phyloP scores from a whole-genome alignment of 768 basidiomycete genomes.

The Pholiota molesta region DNA sequence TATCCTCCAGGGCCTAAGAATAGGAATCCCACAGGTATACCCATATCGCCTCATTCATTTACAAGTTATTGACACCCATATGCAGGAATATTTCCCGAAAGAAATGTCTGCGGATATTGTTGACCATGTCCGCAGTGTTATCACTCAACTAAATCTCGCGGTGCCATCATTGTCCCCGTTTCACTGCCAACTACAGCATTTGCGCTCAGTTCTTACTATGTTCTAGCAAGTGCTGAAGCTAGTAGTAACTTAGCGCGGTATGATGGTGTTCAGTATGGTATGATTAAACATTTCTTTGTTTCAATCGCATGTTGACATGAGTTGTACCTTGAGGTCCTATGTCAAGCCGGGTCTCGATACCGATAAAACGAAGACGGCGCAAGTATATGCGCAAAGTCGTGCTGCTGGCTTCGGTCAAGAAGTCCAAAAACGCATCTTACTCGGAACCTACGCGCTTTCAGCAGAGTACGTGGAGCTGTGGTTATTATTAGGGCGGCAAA shows the following conservation, averaged over 20 bases:
- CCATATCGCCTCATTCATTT: slow-evolving; percentile 1
- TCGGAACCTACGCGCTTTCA: slow-evolving; percentile 90
- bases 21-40: slow-evolving; percentile 76
- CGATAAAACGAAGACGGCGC: slow-evolving; percentile 50
- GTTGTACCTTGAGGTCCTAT: slow-evolving; percentile 46
- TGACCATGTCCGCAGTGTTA: slow-evolving; percentile 44
- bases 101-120: slow-evolving; percentile 57
- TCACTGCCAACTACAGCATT: slow-evolving; percentile 69
- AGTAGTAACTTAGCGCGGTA: slow-evolving; percentile 90
- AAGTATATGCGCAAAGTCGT: slow-evolving; percentile 68
- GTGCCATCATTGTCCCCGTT: slow-evolving; percentile 72
- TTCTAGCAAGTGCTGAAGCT: slow-evolving; percentile 93
- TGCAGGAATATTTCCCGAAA: slow-evolving; percentile 77
- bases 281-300: slow-evolving; percentile 7
- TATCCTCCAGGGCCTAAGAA: slow-evolving; percentile 54
- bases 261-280: slow-evolving; percentile 87
- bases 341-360: slow-evolving; percentile 43
- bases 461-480: slow-evolving; percentile 69
- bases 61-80: neutral
- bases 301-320: neutral
- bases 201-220: slow-evolving; percentile 93
- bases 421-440: slow-evolving; percentile 82
- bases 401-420: slow-evolving; percentile 79
- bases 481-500: neutral
- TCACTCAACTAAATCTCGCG: slow-evolving; percentile 46